A percentile compares a stretch with the other conserved stretches of the same genome.
Evolutionary conservation across 345 rosid genomes (phyloP).

Genomic region (Nephelium lappaceum): DNA sequence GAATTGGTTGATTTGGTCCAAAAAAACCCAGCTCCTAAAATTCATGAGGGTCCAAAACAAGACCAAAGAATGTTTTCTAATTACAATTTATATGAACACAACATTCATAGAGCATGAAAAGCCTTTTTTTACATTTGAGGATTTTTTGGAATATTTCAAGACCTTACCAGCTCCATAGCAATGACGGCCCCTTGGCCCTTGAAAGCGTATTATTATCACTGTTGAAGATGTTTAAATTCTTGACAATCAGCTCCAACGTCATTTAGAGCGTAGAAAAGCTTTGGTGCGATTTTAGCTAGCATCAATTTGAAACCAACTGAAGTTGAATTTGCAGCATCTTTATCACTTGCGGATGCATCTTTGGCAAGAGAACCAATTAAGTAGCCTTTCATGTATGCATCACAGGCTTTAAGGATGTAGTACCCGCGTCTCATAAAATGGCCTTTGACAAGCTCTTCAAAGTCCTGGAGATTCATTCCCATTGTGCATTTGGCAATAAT

Average conservation of each 20-base stretch:
- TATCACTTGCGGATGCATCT: conserved; percentile 59
- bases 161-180: conserved; percentile 33
- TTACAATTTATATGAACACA: conserved; percentile 18
- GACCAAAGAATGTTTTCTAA: conserved; percentile 19
- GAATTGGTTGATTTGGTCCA: conserved; percentile 32
- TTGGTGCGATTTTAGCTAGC: conserved; percentile 83
- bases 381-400: conserved; percentile 89
- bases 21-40: conserved; percentile 38
- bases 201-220: conserved; percentile 24
- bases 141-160: conserved; percentile 12
- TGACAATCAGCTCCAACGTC: conserved; percentile 73
- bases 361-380: conserved; percentile 83
- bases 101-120: neutral
- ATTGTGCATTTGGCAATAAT: conserved; percentile 3
- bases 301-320: conserved; percentile 96
- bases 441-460: conserved; percentile 70
- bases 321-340: conserved; percentile 54
- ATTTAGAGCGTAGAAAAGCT: conserved; percentile 61
- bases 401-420: conserved; percentile 90
- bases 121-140: conserved; percentile 27
- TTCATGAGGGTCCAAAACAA: conserved; percentile 19
- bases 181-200: conserved; percentile 6
- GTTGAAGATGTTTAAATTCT: conserved; percentile 59
- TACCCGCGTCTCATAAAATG: conserved; percentile 86
- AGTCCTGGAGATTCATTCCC: conserved; percentile 54